A percentile compares a stretch with the other conserved stretches of the same genome.
Conservation (phyloP, 2,329 filamentous ascomycete genomes). For the Aureobasidium vineae region DNA sequence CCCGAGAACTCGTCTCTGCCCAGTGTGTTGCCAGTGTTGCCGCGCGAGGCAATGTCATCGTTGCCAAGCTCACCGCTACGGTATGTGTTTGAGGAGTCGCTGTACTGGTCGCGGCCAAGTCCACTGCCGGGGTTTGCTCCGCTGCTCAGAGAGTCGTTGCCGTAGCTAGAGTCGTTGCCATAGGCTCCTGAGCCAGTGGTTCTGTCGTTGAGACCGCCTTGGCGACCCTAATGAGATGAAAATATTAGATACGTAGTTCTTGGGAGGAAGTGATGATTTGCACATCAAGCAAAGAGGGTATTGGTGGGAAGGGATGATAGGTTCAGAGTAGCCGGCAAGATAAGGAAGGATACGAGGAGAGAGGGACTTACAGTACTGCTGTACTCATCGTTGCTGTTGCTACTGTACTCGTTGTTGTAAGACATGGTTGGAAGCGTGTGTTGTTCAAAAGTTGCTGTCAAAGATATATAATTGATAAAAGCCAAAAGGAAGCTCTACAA, state of each 20-base stretch:
- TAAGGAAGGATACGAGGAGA: not conserved
- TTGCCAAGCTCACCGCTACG: not conserved
- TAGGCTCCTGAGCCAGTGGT: conserved; percentile 4
- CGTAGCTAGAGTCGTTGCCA: conserved; percentile 13
- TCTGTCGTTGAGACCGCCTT: conserved; percentile 8
- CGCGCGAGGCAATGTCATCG: not conserved
- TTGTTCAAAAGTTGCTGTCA: too few relatives aligned
- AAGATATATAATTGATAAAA: not conserved
- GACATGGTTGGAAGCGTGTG: conserved; percentile 11
- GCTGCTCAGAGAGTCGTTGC: conserved; percentile 3
- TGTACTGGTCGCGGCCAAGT: conserved; percentile 2
- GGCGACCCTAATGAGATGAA: conserved; percentile 3
- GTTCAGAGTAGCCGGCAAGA: not conserved
- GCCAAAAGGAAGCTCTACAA: not conserved
- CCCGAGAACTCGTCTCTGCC: conserved; percentile 10
- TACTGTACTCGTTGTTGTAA: conserved; percentile 21
- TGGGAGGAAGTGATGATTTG: not conserved
- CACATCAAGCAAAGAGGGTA: not conserved
- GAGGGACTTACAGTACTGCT: conserved; percentile 18
- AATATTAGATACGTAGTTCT: not conserved
- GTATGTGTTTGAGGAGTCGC: not conserved
- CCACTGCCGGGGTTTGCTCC: conserved; percentile 8
- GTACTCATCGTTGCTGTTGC: conserved; percentile 19
- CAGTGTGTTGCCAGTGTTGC: not conserved
- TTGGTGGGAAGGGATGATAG: not conserved